Evolutionary conservation across 2,329 filamentous ascomycete genomes (phyloP), one percentile per base, ranked within the genome.

Genomic region (Colletotrichum gloeosporioides): DNA sequence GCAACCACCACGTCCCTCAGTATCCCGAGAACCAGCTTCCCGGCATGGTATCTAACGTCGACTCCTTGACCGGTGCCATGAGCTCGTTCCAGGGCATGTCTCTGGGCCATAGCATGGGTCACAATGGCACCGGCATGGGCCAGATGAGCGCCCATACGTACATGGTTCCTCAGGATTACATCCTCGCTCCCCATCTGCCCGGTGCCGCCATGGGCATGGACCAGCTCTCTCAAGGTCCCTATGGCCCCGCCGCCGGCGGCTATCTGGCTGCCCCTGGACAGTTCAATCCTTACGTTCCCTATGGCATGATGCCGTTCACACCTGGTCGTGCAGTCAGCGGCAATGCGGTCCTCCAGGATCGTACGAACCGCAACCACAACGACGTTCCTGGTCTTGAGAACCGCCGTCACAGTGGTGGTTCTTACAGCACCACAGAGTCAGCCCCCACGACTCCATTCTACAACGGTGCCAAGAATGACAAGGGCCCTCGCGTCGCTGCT

Each of bases 401-500:
- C 75, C 92, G 92, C 29, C 91, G 92, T 69, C 74, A 76, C 34
- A 76, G 74, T 27, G 74, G 74, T 29, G 91, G 91, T 18, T 93
- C 92, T 3, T 93, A 93, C 83, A 93, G 92, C 2, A 93, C 92
- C 32, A 93, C 89, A 6, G 92, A 93, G 83, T 94, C 92, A 9
- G 90, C 91, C 31, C 90, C 92, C 4, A 90, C 92, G 6, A 94
- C 92, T 34, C 93, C 93, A 0, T 92, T 92, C 80, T 93, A 93
- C 78, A 90, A 89, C 71, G 88, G 88, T 67, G 85, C 89, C 44
- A 90, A 92, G 72, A 89, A 91, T 49, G 92, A 94, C 75, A 89
- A 89, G 80, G 91, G 89, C 57, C 87, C 91, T 70, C 89, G 91
- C 31, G 89, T 93, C 77, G 89, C 90, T 57, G 88, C 87, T 53